Evolutionary conservation across 371 early-diverging fungal species (phyloP).

Genomic region (Rhizomucor pusillus): DNA sequence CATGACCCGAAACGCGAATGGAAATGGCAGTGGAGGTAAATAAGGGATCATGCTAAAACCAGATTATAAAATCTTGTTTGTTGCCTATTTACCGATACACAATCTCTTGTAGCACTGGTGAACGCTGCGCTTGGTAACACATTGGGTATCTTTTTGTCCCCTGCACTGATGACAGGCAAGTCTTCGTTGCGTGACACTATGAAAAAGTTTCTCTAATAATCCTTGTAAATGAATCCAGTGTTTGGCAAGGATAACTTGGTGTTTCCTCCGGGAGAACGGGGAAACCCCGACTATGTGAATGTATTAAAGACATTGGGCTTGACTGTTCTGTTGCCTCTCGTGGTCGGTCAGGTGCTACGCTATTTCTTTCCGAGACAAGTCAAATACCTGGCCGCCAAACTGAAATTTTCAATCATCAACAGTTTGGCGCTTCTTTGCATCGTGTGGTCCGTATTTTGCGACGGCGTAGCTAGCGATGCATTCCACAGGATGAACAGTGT

Average conservation of each 20-base stretch:
- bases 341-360: constrained; percentile 66
- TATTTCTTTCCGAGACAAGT: constrained; percentile 51
- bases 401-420: constrained; percentile 60
- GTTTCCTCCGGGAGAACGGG: constrained; percentile 39
- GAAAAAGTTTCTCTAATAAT: too few relatives aligned
- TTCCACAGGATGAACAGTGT: constrained; percentile 46
- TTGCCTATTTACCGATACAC: too few relatives aligned
- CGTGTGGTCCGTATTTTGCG: constrained; percentile 76
- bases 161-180: constrained; percentile 56
- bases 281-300: constrained; percentile 47
- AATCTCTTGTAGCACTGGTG: constrained; percentile 44
- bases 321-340: constrained; percentile 64
- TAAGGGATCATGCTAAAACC: neutral
- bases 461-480: constrained; percentile 63
- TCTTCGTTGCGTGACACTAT: neutral
- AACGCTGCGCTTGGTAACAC: constrained; percentile 74
- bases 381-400: constrained; percentile 42
- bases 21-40: constrained; percentile 61
- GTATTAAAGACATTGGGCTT: constrained; percentile 57
- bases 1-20: constrained; percentile 72
- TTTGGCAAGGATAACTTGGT: constrained; percentile 34
- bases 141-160: constrained; percentile 67
- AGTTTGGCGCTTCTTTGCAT: constrained; percentile 58
- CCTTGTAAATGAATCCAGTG: constrained; percentile 19
- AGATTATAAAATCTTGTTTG: neutral